Percentiles rank a stretch among this genome's conserved stretches.
Conservation (phyloP, 208 protist genomes). For the Acanthamoeba polyphaga region DNA sequence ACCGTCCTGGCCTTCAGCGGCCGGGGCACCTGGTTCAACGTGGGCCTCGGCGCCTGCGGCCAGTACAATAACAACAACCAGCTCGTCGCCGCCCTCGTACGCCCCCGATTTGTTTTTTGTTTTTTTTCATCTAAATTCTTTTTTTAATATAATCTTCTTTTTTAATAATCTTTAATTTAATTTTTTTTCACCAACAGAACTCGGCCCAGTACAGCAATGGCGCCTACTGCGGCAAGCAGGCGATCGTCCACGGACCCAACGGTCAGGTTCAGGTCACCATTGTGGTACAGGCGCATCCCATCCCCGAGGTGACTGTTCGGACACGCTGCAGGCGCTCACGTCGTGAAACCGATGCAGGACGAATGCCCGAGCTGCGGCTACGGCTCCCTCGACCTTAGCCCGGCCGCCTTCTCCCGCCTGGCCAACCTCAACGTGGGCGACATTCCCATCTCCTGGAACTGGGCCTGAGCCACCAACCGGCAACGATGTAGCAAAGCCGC, state of each 20-base stretch:
- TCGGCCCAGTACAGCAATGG: background rate
- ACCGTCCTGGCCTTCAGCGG: background rate
- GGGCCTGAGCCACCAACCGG: background rate
- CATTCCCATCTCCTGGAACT: constrained; percentile 32
- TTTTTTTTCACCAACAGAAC: background rate
- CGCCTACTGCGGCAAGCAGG: background rate
- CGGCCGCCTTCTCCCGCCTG: background rate
- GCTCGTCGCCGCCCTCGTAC: constrained; percentile 9
- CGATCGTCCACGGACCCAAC: background rate
- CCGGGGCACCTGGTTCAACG: constrained; percentile 21
- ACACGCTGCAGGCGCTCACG: no score
- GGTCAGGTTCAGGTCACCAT: background rate
- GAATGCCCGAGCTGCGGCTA: background rate
- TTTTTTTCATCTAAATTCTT: no score
- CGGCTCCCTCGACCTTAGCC: background rate
- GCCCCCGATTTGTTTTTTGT: background rate
- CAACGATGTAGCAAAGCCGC: no score
- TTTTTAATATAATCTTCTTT: no score
- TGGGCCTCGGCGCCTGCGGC: background rate
- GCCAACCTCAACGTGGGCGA: constrained; percentile 3
- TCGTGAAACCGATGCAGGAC: background rate
- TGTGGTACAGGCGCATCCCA: background rate
- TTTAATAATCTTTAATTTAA: no score
- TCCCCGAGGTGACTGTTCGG: no score
- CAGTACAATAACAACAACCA: background rate